phyloP scores from a whole-genome alignment of 805 yeast genomes.

The Starmerella roubikii region DNA sequence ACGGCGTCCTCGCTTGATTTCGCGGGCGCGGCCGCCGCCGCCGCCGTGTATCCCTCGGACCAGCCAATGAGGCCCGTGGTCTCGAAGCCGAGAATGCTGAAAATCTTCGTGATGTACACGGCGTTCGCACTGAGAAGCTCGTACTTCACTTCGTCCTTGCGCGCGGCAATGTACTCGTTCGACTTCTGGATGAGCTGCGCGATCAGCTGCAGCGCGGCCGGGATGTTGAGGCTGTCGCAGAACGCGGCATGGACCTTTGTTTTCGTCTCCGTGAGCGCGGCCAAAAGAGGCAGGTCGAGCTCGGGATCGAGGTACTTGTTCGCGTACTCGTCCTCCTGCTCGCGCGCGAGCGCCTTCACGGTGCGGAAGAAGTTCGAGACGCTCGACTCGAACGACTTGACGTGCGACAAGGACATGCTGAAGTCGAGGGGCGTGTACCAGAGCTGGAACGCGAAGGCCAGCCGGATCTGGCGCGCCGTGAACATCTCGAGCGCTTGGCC shows the following conservation, averaged over 20 bases:
- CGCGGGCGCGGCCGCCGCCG: slow-evolving; percentile 14
- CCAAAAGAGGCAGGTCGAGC: slow-evolving; percentile 34
- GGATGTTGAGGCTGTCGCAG: slow-evolving; percentile 78
- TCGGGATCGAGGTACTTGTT: slow-evolving; percentile 46
- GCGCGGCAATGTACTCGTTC: slow-evolving; percentile 56
- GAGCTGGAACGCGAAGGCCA: slow-evolving; percentile 78
- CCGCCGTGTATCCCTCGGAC: slow-evolving; percentile 32
- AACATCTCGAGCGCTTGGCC: slow-evolving; percentile 69
- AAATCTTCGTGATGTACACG: slow-evolving; percentile 54
- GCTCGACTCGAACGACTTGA: slow-evolving; percentile 58
- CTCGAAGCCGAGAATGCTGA: slow-evolving; percentile 64
- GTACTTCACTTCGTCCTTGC: slow-evolving; percentile 35
- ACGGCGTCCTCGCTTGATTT: slow-evolving; percentile 47
- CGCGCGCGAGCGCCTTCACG: slow-evolving; percentile 67
- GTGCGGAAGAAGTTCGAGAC: slow-evolving; percentile 73
- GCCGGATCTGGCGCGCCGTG: slow-evolving; percentile 69
- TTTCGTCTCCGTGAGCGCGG: slow-evolving; percentile 39
- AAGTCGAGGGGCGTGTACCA: slow-evolving; percentile 93
- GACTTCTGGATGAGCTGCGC: slow-evolving; percentile 55
- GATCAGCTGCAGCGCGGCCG: slow-evolving; percentile 52
- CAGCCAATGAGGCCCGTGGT: slow-evolving; percentile 62
- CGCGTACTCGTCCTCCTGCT: slow-evolving; percentile 40
- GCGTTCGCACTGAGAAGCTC: slow-evolving; percentile 57
- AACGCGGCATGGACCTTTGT: slow-evolving; percentile 57
- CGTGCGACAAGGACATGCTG: slow-evolving; percentile 70